These are phyloP conservation scores for Aspergillus ostianus DNA, from an alignment of 495 filamentous ascomycete species.

Conservation along the genomic window DNA sequence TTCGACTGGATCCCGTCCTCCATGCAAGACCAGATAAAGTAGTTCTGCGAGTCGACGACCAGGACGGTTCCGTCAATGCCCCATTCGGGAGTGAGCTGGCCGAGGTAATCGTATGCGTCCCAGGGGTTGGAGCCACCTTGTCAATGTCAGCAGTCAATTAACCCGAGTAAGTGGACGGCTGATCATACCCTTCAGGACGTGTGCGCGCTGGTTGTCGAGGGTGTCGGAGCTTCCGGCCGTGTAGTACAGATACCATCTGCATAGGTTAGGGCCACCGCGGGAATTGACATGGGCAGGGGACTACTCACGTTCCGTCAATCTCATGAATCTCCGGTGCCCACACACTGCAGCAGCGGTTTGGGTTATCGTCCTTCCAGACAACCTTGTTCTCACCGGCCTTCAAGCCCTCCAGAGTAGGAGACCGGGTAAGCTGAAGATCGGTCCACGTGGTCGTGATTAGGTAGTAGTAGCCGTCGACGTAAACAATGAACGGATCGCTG, in stretches of 20 bases:
- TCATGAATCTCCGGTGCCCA: constrained; percentile 57
- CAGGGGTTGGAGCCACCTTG: constrained; percentile 45
- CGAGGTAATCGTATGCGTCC: constrained; percentile 27
- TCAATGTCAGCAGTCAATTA: not conserved
- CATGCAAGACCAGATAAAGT: constrained; percentile 49
- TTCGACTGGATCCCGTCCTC: constrained; percentile 40
- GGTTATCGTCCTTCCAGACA: constrained; percentile 40
- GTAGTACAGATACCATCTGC: constrained; percentile 22
- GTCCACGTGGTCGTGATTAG: constrained; percentile 48
- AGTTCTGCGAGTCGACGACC: constrained; percentile 33
- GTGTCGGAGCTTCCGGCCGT: constrained; percentile 15
- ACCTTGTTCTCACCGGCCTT: constrained; percentile 45
- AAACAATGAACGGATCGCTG: constrained; percentile 48
- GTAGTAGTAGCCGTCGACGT: constrained; percentile 53
- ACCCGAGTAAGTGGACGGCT: not conserved
- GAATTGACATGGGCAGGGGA: not conserved
- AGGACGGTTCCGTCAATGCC: constrained; percentile 46
- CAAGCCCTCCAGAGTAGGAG: constrained; percentile 49
- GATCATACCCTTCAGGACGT: constrained; percentile 14
- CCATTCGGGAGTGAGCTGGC: constrained; percentile 21
- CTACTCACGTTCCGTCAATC: constrained; percentile 28
- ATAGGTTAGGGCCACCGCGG: not conserved
- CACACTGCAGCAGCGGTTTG: constrained; percentile 47
- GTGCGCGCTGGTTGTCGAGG: constrained; percentile 17
- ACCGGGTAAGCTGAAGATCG: constrained; percentile 48